Evolutionary conservation across 257 asterid genomes (phyloP).

Genomic region (Capsicum chinense): DNA sequence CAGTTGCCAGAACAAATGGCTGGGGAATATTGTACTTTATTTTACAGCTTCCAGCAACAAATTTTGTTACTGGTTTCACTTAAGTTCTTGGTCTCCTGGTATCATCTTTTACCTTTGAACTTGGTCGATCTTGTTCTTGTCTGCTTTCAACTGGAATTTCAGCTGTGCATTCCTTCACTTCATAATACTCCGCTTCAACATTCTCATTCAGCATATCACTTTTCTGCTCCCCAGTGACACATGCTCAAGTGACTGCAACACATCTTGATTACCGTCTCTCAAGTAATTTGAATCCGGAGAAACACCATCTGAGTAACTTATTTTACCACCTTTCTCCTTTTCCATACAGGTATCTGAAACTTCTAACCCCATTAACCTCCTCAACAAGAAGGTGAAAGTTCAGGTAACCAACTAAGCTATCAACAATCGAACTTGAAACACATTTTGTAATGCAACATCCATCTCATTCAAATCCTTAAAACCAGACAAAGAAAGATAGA

Average conservation of each 20-base stretch:
- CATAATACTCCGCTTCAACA: slow-evolving; percentile 53
- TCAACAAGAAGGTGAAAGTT: too few species aligned
- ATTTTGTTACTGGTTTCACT: slow-evolving; percentile 46
- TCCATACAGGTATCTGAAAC: slow-evolving; percentile 59
- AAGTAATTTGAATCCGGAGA: slow-evolving; percentile 37
- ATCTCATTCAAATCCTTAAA: neutral
- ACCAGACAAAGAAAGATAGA: neutral
- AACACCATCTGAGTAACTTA: slow-evolving; percentile 45
- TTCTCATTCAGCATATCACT: slow-evolving; percentile 42
- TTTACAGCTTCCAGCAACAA: slow-evolving; percentile 57
- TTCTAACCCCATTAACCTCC: slow-evolving; percentile 69
- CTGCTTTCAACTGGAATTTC: slow-evolving; percentile 46
- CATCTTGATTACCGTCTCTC: slow-evolving; percentile 36
- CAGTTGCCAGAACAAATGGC: slow-evolving; percentile 91
- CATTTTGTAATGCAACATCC: neutral
- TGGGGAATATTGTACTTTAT: slow-evolving; percentile 73
- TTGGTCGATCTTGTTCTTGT: slow-evolving; percentile 40
- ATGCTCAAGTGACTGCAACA: slow-evolving; percentile 37
- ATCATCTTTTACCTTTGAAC: slow-evolving; percentile 39
- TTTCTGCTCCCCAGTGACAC: slow-evolving; percentile 48
- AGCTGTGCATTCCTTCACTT: slow-evolving; percentile 61
- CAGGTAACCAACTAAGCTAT: too few species aligned
- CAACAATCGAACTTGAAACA: neutral
- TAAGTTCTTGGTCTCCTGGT: slow-evolving; percentile 44
- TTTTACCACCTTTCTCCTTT: slow-evolving; percentile 66